These are phyloP conservation scores for Blastomyces parvus DNA, from an alignment of 2,329 filamentous ascomycete genomes.

Conservation along the genomic window DNA sequence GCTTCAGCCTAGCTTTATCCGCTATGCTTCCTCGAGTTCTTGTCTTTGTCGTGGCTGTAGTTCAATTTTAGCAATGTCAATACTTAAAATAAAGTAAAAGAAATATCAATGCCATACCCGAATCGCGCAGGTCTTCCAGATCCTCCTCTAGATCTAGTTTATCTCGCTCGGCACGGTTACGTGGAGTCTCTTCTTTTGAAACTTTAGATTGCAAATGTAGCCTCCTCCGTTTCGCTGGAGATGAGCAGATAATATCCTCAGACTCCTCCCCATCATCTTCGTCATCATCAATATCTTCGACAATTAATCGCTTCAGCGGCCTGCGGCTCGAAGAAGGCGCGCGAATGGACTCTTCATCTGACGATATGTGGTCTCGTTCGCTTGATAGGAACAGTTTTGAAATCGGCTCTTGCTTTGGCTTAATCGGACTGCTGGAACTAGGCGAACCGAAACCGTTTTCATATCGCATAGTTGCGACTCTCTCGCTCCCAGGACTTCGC, in stretches of 20 bases:
- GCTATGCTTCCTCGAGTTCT: constrained; percentile 35
- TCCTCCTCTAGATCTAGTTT: constrained; percentile 38
- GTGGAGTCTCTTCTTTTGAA: constrained; percentile 20
- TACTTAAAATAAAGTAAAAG: not conserved
- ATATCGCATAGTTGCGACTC: constrained; percentile 29
- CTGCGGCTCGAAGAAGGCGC: constrained; percentile 16
- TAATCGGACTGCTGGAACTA: constrained; percentile 5
- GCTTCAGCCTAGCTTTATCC: constrained; percentile 31
- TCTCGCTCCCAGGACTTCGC: constrained; percentile 19
- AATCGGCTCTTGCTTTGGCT: not conserved
- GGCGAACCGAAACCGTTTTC: constrained; percentile 21
- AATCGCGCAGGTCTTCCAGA: constrained; percentile 37
- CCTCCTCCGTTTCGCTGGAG: constrained; percentile 9
- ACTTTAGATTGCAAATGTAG: constrained; percentile 1
- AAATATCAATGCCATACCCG: constrained; percentile 22
- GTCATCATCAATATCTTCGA: constrained; percentile 24
- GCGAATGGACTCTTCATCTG: constrained; percentile 10
- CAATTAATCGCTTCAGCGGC: constrained; percentile 14
- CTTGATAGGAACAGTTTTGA: not conserved
- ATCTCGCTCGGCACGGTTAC: constrained; percentile 24
- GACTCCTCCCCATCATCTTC: constrained; percentile 36
- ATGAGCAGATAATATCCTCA: constrained; percentile 24
- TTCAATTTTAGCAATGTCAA: constrained; percentile 13
- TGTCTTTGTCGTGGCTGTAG: constrained; percentile 27
- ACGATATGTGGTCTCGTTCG: not conserved